Base-by-base conservation (phyloP, 495 filamentous ascomycete species). In the Xylaria telfairii region DNA sequence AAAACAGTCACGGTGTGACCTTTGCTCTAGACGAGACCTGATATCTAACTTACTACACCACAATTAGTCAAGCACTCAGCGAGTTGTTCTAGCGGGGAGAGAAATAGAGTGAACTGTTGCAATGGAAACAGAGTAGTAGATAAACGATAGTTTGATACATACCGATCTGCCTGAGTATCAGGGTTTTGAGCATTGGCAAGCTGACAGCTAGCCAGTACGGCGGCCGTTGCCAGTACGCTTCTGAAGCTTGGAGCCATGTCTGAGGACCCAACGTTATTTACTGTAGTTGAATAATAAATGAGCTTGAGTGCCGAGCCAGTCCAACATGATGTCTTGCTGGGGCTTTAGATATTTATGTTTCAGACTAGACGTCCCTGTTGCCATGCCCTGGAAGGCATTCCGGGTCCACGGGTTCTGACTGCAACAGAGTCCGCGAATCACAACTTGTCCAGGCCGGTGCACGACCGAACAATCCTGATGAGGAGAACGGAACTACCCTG, bases 211-310 rank as follows among this genome's bases (percentile, higher is more conserved):
- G 68, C 68, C 49, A 70, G 37, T 26, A 37, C 60, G 7, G 19
- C 24, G 41, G 61, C 54, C 12, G 51, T 41, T 47, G 68, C 34
- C 19, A 70, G n/a, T 39, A 70, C 47, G 30, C 17, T 65, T 65
- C 61, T 65, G 28, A 70, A 65, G 61, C 61, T 70, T 65, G 68
- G 68, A 19, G 49, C 60, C 68, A 70, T 70, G 17, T 59, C 59
- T 30, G 30, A 30, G 15, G 34, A 63, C 12, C 17, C n/a, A n/a
- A 15, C 21, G 47, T 28, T 56, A n/a, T n/a, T n/a, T n/a, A n/a
- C n/a, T n/a, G 28, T n/a, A 53, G 24, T 26, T 26, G 28, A 21
- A 15, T 54, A 17, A 17, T 34, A n/a, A 44, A 34, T 17, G 17
- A 42, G 44, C 6, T 37, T 9, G 30, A 44, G 46, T 53, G 12